Percentiles rank a stretch among this genome's conserved stretches.
Evolutionary conservation across 2,329 filamentous ascomycete species (phyloP).

Genomic region (Dactylella cylindrospora): DNA sequence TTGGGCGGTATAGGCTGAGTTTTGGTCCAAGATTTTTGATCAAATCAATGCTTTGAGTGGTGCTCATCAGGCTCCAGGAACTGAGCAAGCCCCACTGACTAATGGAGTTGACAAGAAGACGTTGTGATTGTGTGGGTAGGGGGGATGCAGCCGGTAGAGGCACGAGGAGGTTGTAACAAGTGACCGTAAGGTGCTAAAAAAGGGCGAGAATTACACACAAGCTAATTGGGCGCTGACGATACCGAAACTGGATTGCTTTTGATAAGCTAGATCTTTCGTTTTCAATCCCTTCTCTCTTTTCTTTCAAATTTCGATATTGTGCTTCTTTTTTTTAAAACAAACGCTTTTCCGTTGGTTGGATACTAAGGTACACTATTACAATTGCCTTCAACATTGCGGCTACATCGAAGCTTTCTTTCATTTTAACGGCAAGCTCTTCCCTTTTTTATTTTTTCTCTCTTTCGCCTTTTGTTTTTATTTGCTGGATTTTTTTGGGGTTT

Average conservation of each 20-base stretch:
- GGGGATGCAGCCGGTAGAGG: not conserved
- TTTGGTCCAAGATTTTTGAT: conserved; percentile 35
- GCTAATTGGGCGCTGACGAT: not conserved
- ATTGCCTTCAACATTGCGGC: no score
- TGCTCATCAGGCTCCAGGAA: conserved; percentile 2
- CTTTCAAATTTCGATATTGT: no score
- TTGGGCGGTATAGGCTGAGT: conserved; percentile 21
- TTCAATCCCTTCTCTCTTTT: no score
- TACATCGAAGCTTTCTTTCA: no score
- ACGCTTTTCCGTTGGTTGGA: no score
- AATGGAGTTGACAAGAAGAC: conserved; percentile 32
- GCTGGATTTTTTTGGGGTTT: conserved; percentile 10
- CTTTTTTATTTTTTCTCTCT: conserved; percentile 3
- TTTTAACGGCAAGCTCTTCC: no score
- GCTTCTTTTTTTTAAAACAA: no score
- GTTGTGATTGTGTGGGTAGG: not conserved
- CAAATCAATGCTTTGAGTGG: conserved; percentile 27
- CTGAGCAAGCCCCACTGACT: no score
- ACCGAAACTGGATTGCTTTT: conserved; percentile 1
- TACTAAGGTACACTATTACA: no score
- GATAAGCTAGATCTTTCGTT: conserved; percentile 2
- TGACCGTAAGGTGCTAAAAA: no score
- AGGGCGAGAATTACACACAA: not conserved
- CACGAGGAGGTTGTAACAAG: not conserved
- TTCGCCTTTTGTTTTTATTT: conserved; percentile 8